Conservation (phyloP, 495 filamentous ascomycete species). For the Annulohypoxylon nitens region DNA sequence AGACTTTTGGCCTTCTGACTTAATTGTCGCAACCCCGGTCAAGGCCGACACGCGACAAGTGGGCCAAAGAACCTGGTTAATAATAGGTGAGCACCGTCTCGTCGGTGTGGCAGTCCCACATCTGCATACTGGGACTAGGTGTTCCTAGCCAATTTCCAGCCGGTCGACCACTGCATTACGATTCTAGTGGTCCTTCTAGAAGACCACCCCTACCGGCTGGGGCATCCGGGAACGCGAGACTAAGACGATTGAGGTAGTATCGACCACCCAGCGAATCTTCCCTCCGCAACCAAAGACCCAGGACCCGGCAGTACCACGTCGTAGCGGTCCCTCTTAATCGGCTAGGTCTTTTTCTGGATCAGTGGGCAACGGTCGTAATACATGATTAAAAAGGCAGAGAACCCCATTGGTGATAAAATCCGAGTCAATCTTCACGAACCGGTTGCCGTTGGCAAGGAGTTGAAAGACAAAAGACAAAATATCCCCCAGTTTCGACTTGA, state of each 20-base stretch:
- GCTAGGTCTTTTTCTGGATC: slow-evolving; percentile 27
- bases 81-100: slow-evolving; percentile 47
- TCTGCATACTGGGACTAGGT: slow-evolving; percentile 40
- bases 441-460: slow-evolving; percentile 10
- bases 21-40: slow-evolving; percentile 44
- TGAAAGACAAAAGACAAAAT: slow-evolving; percentile 5
- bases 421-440: slow-evolving; percentile 28
- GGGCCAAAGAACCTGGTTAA: slow-evolving; percentile 45
- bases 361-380: slow-evolving; percentile 34
- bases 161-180: slow-evolving; percentile 36
- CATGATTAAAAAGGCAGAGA: slow-evolving; percentile 45
- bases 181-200: slow-evolving; percentile 51
- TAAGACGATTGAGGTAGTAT: slow-evolving; percentile 41
- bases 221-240: slow-evolving; percentile 38
- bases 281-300: slow-evolving; percentile 41
- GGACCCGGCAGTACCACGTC: slow-evolving; percentile 44
- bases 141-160: slow-evolving; percentile 39
- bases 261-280: slow-evolving; percentile 41
- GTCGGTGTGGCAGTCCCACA: slow-evolving; percentile 48
- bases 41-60: slow-evolving; percentile 48
- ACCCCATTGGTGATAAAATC: slow-evolving; percentile 44
- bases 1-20: slow-evolving; percentile 10
- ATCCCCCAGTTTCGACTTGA: slow-evolving; percentile 3
- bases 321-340: slow-evolving; percentile 35
- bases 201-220: slow-evolving; percentile 45